These are phyloP conservation scores for Collariella sp. DNA, from an alignment of 495 filamentous ascomycete genomes.

Conservation along the genomic window DNA sequence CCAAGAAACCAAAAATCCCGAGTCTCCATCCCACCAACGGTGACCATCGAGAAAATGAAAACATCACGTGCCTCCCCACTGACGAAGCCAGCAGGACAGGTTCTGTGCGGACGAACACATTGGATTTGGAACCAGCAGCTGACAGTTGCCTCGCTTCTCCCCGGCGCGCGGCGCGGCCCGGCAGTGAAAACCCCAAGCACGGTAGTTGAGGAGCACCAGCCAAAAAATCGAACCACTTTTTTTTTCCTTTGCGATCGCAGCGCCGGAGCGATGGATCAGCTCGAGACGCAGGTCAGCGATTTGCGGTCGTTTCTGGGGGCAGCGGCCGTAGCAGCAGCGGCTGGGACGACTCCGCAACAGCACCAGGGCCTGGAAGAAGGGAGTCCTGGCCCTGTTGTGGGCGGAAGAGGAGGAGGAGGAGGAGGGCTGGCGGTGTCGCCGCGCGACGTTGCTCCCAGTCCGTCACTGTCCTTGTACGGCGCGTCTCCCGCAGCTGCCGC, in stretches of 20 bases:
- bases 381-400: too few species aligned
- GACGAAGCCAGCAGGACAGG: background rate
- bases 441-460: conserved; percentile 1
- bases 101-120: background rate
- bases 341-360: conserved; percentile 5
- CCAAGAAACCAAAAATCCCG: too few species aligned
- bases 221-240: background rate
- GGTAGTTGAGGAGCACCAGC: background rate
- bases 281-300: conserved; percentile 49
- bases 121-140: too few species aligned
- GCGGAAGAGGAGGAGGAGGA: too few species aligned
- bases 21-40: too few species aligned
- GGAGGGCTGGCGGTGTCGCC: conserved; percentile 6
- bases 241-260: background rate
- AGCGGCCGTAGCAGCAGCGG: conserved; percentile 5
- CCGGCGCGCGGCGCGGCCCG: too few species aligned
- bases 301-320: conserved; percentile 39
- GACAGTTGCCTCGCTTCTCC: too few species aligned
- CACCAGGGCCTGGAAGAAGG: conserved; percentile 19
- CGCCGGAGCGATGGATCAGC: conserved; percentile 39
- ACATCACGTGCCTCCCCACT: conserved; percentile 9
- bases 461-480: too few species aligned
- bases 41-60: background rate
- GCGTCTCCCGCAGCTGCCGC: background rate
- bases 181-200: background rate